Conservation (phyloP, 148 eudicot species). For the Chenopodium suecicum region DNA sequence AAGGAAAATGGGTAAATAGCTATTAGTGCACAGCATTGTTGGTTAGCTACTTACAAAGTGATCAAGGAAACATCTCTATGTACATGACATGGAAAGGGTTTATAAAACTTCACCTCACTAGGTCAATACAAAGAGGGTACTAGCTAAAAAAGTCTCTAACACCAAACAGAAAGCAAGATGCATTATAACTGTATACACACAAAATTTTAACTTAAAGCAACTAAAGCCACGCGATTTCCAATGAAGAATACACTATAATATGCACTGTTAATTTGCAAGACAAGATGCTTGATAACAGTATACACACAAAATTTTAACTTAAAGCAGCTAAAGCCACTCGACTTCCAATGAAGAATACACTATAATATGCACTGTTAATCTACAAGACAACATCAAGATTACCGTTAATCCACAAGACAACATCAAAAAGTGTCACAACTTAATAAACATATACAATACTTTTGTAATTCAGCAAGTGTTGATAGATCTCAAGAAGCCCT, state of each 20-base stretch:
- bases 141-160: neutral
- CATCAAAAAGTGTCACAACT: neutral
- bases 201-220: neutral
- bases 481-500: conserved; percentile 88
- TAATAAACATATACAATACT: conserved; percentile 40
- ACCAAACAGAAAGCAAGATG: neutral
- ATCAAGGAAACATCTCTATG: neutral
- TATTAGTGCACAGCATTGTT: neutral
- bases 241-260: neutral
- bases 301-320: neutral
- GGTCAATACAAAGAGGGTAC: neutral
- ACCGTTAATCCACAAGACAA: neutral
- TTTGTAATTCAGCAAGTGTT: conserved; percentile 84
- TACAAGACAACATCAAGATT: neutral
- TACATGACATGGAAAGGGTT: neutral
- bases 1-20: neutral
- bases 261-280: neutral
- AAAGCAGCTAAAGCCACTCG: neutral
- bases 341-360: neutral
- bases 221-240: neutral
- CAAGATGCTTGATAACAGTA: neutral
- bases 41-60: neutral
- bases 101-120: neutral
- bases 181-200: neutral
- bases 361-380: neutral